Evolutionary conservation across 345 rosid species (phyloP), one percentile per base, ranked within the genome.

Genomic region (Salix purpurea): DNA sequence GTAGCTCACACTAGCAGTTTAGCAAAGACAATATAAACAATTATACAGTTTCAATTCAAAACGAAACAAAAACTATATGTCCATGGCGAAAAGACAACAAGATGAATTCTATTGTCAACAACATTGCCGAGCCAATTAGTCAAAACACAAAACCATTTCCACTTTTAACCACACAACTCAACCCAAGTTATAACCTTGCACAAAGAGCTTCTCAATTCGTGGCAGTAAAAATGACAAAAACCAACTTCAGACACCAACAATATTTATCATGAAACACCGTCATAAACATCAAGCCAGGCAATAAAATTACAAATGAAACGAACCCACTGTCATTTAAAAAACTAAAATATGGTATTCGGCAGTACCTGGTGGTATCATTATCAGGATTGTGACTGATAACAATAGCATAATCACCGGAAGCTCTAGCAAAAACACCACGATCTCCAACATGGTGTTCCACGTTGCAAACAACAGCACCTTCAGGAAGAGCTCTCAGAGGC

Each of bases 381-480:
- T 91, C 95, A 8, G 89, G 92, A 30, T 91, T 91, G 65, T 91
- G 95, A 26, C 91, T 84, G 13, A 91, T 86, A 19, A 89, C 88
- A 32, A 91, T 84, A 23, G 95, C 89, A 40, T 91, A 91, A 76
- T 91, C 95, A 8, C 92, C 89, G 5, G 92, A 89, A 12, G 82
- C 77, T 19, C 92, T 79, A 60, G 92, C 92, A 26, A 89, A 67
- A 6, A 86, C 90, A 52, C 93, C 90, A 37, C 95, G 90, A 36
- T 91, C 93, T 76, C 93, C 95, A 5, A 91, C 95, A 64, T 89
- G 91, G 30, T 88, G 95, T 74, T 89, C 93, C 39, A 91, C 95
- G 26, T 91, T 91, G 40, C 95, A 91, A 2, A 89, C 87, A 9
- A 89, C 95, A 46, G 91, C 91, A 26, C 95, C 95, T 73, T 91